phyloP scores from a whole-genome alignment of 2,329 filamentous ascomycete genomes.

The Trichoderma lentiforme region DNA sequence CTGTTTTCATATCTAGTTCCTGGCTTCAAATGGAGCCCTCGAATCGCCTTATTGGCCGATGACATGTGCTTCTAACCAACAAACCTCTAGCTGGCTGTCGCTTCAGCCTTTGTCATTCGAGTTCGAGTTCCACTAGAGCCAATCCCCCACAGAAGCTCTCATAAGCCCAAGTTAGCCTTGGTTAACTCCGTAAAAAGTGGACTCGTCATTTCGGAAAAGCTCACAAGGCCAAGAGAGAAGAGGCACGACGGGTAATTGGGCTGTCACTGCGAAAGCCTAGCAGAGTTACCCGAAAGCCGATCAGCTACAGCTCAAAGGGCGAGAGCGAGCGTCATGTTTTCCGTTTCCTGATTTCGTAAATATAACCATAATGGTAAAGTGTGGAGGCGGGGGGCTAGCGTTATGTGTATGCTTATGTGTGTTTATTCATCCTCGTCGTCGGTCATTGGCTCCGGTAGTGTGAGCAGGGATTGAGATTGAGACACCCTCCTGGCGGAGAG shows the following conservation, averaged over 20 bases:
- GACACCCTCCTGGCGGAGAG: neutral
- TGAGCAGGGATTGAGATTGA: neutral
- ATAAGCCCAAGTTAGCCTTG: neutral
- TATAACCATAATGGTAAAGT: constrained; percentile 7
- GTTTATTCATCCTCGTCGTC: neutral
- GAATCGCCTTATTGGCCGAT: neutral
- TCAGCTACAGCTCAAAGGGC: neutral
- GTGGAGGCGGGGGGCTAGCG: neutral
- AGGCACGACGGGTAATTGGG: neutral
- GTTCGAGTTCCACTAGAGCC: neutral
- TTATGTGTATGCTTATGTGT: neutral
- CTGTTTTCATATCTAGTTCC: neutral
- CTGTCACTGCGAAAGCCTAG: neutral
- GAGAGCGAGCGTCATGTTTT: neutral
- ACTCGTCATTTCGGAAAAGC: neutral
- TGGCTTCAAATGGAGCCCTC: neutral
- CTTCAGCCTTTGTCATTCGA: neutral
- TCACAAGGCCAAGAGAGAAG: neutral
- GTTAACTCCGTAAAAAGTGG: neutral
- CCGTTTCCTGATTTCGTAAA: neutral
- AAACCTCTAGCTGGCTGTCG: neutral
- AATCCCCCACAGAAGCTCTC: neutral
- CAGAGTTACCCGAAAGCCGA: neutral
- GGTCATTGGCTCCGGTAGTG: neutral
- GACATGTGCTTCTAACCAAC: neutral